A percentile compares a stretch with the other conserved stretches of the same genome.
Evolutionary conservation across 768 basidiomycete species (phyloP).

Genomic region (Lactarius trivialis): DNA sequence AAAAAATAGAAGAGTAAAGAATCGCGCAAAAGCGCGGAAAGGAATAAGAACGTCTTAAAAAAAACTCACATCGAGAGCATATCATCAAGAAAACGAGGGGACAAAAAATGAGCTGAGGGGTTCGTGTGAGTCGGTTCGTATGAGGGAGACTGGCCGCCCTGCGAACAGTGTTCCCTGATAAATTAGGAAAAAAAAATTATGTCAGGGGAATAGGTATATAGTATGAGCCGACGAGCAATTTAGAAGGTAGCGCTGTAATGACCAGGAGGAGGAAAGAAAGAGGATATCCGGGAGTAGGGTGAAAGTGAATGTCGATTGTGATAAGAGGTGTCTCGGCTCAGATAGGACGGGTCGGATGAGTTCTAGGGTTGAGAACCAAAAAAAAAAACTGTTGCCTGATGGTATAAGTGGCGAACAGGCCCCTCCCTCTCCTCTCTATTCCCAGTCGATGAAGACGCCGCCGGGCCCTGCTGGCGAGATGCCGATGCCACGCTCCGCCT

Average conservation of each 20-base stretch:
- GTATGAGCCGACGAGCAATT: neutral
- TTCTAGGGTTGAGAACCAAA: too few relatives aligned
- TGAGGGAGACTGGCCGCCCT: constrained; percentile 2
- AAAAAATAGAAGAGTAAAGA: neutral
- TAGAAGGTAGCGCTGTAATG: constrained; percentile 12
- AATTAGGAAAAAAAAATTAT: neutral
- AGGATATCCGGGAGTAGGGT: constrained; percentile 9
- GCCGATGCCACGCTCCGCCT: constrained; percentile 70
- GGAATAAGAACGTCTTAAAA: constrained; percentile 11
- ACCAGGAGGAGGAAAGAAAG: neutral
- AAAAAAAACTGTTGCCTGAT: neutral
- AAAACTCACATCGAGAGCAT: neutral
- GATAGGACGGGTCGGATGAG: too few relatives aligned
- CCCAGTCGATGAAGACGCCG: constrained; percentile 76
- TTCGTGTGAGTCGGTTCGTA: neutral
- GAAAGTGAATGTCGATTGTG: neutral
- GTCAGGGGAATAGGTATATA: neutral
- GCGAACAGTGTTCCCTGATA: constrained; percentile 5
- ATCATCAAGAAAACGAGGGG: neutral
- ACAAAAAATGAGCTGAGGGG: neutral
- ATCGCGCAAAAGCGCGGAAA: constrained; percentile 14
- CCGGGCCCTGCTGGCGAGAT: constrained; percentile 56
- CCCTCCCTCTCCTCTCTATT: neutral
- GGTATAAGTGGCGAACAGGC: neutral
- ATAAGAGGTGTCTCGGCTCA: neutral